These are phyloP conservation scores for Iris macrosiphon DNA, from an alignment of 106 monocot genomes.

Conservation along the genomic window DNA sequence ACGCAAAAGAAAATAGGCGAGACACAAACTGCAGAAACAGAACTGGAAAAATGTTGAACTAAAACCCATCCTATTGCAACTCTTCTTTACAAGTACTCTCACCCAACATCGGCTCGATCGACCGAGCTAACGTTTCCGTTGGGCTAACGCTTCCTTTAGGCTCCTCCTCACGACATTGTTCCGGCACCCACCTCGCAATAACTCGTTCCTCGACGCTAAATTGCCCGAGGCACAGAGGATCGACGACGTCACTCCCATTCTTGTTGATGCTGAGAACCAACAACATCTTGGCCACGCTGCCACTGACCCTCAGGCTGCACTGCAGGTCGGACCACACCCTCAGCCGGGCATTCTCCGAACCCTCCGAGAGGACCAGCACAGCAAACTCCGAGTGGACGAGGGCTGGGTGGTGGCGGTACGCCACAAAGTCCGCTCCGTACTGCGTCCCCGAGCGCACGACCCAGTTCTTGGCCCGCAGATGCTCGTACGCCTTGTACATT, in stretches of 20 bases:
- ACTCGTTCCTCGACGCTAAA: conserved; percentile 32
- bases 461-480: conserved; percentile 75
- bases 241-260: conserved; percentile 1
- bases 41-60: no score
- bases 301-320: conserved; percentile 42
- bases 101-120: no score
- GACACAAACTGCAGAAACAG: no score
- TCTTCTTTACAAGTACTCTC: no score
- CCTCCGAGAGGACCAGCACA: conserved; percentile 34
- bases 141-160: no score
- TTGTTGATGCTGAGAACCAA: conserved; percentile 24
- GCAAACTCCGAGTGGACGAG: conserved; percentile 66
- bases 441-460: conserved; percentile 53
- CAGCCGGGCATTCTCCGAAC: conserved; percentile 13
- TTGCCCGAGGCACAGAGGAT: conserved; percentile 18
- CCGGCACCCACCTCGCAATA: conserved; percentile 37
- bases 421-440: conserved; percentile 78
- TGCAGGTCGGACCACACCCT: conserved; percentile 56
- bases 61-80: no score
- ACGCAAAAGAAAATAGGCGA: no score
- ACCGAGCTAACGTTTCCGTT: no score
- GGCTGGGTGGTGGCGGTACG: conserved; percentile 73
- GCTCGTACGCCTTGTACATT: conserved; percentile 55
- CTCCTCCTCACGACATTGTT: conserved; percentile 25
- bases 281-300: conserved; percentile 58